These are phyloP conservation scores for Ustanciosporium gigantosporum DNA, from an alignment of 1,284 basidiomycete genomes.

Conservation along the genomic window DNA sequence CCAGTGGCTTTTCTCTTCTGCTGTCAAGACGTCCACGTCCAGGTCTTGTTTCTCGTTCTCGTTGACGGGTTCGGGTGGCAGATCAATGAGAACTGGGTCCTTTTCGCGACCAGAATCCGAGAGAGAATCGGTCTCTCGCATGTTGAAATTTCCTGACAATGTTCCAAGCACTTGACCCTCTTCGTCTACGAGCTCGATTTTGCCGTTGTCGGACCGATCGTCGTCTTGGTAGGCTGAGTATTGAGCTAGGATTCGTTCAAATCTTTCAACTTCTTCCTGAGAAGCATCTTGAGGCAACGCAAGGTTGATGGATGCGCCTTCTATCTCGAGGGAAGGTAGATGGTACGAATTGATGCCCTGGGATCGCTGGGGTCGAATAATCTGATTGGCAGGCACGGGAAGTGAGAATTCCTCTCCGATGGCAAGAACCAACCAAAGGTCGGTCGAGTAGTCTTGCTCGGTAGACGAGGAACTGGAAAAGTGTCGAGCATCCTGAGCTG, in stretches of 20 bases:
- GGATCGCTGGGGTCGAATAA: conserved; percentile 24
- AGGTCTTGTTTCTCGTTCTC: conserved; percentile 17
- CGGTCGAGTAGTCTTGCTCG: conserved; percentile 17
- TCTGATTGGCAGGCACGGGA: conserved; percentile 34
- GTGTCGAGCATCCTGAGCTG: conserved; percentile 1
- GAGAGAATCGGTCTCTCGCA: conserved; percentile 30
- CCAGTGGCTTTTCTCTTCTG: conserved; percentile 40
- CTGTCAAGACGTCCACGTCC: conserved; percentile 25
- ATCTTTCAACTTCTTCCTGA: conserved; percentile 8
- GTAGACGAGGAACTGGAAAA: neutral
- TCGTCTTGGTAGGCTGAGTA: conserved; percentile 44
- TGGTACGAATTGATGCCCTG: conserved; percentile 14
- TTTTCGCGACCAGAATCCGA: conserved; percentile 43
- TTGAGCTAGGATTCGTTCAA: conserved; percentile 45
- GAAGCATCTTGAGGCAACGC: conserved; percentile 14
- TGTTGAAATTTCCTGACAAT: conserved; percentile 29
- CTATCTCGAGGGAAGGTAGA: conserved; percentile 39
- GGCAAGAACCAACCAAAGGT: conserved; percentile 43
- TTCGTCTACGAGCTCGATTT: conserved; percentile 47
- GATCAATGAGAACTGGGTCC: conserved; percentile 46
- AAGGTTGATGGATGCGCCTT: conserved; percentile 40
- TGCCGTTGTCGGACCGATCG: conserved; percentile 27
- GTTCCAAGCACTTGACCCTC: conserved; percentile 44
- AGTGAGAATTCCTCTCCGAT: conserved; percentile 36
- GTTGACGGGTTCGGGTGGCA: conserved; percentile 23